phyloP scores from a whole-genome alignment of 352 stramenopile species.

The Phytophthora foliorum region DNA sequence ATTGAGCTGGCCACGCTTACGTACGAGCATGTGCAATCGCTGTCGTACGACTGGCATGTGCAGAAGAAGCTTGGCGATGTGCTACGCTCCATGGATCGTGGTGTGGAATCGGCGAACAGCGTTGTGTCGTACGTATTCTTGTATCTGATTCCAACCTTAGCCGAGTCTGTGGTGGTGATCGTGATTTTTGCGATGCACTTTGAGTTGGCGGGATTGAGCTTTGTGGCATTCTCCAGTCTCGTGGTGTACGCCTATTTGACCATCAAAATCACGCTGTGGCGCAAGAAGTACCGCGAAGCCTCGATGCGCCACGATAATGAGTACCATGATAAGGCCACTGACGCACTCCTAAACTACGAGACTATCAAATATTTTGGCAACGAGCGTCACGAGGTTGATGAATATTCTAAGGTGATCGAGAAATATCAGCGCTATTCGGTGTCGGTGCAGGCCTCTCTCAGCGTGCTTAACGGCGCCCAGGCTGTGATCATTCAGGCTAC shows the following conservation, averaged over 20 bases:
- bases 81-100: slow-evolving; percentile 94
- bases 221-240: slow-evolving; percentile 96
- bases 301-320: slow-evolving; percentile 97
- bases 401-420: slow-evolving; percentile 93
- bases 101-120: slow-evolving; percentile 93
- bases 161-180: slow-evolving; percentile 96
- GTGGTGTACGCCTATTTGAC: slow-evolving; percentile 97
- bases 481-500: slow-evolving; percentile 86
- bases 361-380: slow-evolving; percentile 99
- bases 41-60: slow-evolving; percentile 98
- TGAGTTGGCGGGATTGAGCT: slow-evolving; percentile 91
- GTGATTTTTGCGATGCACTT: slow-evolving; percentile 95
- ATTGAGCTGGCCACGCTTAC: slow-evolving; percentile 96
- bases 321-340: slow-evolving; percentile 97
- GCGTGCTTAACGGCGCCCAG: slow-evolving; percentile 96
- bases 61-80: slow-evolving; percentile 98
- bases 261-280: slow-evolving; percentile 97
- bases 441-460: slow-evolving; percentile 95
- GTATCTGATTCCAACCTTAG: slow-evolving; percentile 95
- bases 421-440: slow-evolving; percentile 95
- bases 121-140: slow-evolving; percentile 99
- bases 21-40: slow-evolving; percentile 96
- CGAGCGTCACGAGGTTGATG: slow-evolving; percentile 93
- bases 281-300: slow-evolving; percentile 97
- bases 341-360: slow-evolving; percentile 98